Evolutionary conservation across 768 basidiomycete genomes (phyloP).

Genomic region (Xanthoconium purpureum): DNA sequence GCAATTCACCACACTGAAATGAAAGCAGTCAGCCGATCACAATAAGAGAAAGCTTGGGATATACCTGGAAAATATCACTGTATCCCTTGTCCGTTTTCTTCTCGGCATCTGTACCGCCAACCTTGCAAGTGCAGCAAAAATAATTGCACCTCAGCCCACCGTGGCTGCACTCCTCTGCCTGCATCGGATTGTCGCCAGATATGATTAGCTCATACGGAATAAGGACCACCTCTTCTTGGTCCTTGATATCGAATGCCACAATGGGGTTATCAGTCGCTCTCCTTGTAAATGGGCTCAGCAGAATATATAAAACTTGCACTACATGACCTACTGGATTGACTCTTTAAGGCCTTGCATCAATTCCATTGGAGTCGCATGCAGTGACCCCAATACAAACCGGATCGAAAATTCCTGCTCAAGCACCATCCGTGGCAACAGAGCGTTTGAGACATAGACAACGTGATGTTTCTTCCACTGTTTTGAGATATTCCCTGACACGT

Average conservation of each 20-base stretch:
- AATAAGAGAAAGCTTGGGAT: background rate
- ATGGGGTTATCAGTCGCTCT: slow-evolving; percentile 1
- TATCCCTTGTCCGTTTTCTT: slow-evolving; percentile 30
- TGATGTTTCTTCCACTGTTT: no score
- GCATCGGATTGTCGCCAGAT: no score
- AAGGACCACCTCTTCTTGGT: slow-evolving; percentile 21
- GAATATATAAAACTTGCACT: no score
- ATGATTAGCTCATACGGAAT: slow-evolving; percentile 21
- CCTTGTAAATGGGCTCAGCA: background rate
- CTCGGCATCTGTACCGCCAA: slow-evolving; percentile 23
- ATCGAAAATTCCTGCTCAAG: slow-evolving; percentile 33
- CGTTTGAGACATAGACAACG: slow-evolving; percentile 9
- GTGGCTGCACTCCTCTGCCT: slow-evolving; percentile 25
- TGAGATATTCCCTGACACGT: slow-evolving; percentile 25
- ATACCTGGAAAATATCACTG: slow-evolving; percentile 18
- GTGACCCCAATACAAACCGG: slow-evolving; percentile 31
- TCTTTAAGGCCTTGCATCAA: slow-evolving; percentile 31
- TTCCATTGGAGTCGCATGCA: slow-evolving; percentile 35
- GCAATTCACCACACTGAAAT: slow-evolving; percentile 4
- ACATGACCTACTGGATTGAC: slow-evolving; percentile 18
- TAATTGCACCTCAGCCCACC: slow-evolving; percentile 32
- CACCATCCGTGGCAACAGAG: slow-evolving; percentile 23
- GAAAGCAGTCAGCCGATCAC: background rate
- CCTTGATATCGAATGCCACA: slow-evolving; percentile 20
- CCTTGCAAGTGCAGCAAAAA: slow-evolving; percentile 2